Percentiles rank a stretch among this genome's conserved stretches.
Conservation (phyloP, 2,329 filamentous ascomycete genomes). For the Fonsecaea erecta region DNA sequence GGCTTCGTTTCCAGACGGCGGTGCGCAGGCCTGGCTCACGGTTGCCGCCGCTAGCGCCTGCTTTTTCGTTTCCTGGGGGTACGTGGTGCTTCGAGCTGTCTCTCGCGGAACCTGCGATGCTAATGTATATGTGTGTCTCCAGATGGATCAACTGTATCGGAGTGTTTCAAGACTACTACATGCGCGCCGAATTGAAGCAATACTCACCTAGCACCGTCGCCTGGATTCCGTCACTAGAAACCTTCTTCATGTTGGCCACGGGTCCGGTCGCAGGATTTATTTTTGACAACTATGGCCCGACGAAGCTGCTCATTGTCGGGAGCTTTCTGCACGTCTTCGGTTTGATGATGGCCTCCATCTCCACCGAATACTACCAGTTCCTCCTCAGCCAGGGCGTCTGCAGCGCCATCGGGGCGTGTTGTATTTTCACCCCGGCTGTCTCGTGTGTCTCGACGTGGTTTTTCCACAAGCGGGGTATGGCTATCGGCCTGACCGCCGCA, state of each 20-base stretch:
- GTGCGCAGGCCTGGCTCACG: slow-evolving; percentile 61
- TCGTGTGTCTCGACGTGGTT: slow-evolving; percentile 58
- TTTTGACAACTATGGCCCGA: slow-evolving; percentile 67
- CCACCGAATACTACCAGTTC: slow-evolving; percentile 61
- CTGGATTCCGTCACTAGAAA: slow-evolving; percentile 65
- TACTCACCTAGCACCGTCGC: slow-evolving; percentile 62
- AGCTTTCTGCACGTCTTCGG: slow-evolving; percentile 62
- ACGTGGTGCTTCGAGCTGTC: slow-evolving; percentile 48
- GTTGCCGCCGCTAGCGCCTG: slow-evolving; percentile 56
- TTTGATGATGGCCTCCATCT: slow-evolving; percentile 63
- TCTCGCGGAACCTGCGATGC: not conserved
- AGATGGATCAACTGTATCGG: slow-evolving; percentile 49
- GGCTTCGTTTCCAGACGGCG: slow-evolving; percentile 65
- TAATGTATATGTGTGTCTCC: slow-evolving; percentile 26
- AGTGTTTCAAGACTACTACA: slow-evolving; percentile 64
- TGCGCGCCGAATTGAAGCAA: slow-evolving; percentile 52
- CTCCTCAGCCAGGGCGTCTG: slow-evolving; percentile 61
- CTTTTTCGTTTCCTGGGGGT: slow-evolving; percentile 58
- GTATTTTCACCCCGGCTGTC: slow-evolving; percentile 55
- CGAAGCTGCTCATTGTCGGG: slow-evolving; percentile 57
- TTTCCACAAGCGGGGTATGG: slow-evolving; percentile 56
- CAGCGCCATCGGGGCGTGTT: slow-evolving; percentile 56
- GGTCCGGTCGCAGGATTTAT: slow-evolving; percentile 67
- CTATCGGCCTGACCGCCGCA: slow-evolving; percentile 59
- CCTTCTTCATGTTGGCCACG: slow-evolving; percentile 43